Conservation (phyloP, 441 rosid species). For the Jatropha podagrica region DNA sequence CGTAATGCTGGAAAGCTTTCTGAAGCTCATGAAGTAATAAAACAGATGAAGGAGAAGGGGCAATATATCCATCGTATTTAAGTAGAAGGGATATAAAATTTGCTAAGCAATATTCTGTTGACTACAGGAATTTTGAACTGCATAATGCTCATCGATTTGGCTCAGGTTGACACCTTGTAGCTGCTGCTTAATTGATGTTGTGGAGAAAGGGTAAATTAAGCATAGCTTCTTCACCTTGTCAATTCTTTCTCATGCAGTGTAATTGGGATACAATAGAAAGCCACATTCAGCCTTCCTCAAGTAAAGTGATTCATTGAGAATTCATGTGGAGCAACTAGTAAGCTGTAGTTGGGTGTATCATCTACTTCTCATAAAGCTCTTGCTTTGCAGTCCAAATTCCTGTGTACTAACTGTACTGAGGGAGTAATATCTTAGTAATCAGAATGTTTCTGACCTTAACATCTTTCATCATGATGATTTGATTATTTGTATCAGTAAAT, state of each 20-base stretch:
- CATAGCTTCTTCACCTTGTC: slow-evolving; percentile 20
- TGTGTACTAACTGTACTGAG: neutral
- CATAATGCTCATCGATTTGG: slow-evolving; percentile 20
- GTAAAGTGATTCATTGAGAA: slow-evolving; percentile 1
- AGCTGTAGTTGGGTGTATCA: slow-evolving; percentile 1
- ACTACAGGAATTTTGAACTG: slow-evolving; percentile 15
- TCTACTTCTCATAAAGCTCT: neutral
- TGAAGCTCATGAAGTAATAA: slow-evolving; percentile 70
- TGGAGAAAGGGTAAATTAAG: slow-evolving; percentile 31
- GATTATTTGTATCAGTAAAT: neutral
- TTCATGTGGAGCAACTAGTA: slow-evolving; percentile 9
- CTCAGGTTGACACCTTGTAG: slow-evolving; percentile 17
- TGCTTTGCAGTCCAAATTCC: neutral
- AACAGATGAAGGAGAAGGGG: slow-evolving; percentile 70
- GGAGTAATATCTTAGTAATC: neutral
- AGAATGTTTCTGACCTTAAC: neutral
- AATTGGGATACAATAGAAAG: slow-evolving; percentile 18
- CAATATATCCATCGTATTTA: slow-evolving; percentile 56
- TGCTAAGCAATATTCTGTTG: slow-evolving; percentile 32
- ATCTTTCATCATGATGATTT: slow-evolving; percentile 1
- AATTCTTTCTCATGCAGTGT: slow-evolving; percentile 13
- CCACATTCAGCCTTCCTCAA: neutral
- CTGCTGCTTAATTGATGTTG: slow-evolving; percentile 22
- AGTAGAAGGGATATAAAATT: slow-evolving; percentile 49
- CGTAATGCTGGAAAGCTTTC: slow-evolving; percentile 72